Percentiles rank a stretch among this genome's conserved stretches.
Evolutionary conservation across 495 filamentous ascomycete species (phyloP).

Genomic region (Penicillium waksmanii): DNA sequence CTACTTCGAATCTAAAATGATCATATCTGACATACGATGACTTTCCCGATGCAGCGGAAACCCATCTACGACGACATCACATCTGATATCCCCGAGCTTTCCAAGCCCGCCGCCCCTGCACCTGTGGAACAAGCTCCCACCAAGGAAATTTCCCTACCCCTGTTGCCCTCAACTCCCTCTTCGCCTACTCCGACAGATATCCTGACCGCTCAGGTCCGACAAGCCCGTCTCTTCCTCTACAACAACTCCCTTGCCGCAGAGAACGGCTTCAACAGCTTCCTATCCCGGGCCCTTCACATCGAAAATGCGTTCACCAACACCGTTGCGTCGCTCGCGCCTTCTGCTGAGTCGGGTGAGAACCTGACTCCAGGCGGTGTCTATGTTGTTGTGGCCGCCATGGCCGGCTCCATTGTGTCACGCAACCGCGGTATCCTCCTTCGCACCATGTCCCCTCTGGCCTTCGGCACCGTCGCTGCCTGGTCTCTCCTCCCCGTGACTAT

Average conservation of each 20-base stretch:
- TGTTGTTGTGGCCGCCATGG: conserved; percentile 89
- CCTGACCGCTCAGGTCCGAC: conserved; percentile 79
- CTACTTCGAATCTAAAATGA: background rate
- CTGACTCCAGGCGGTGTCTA: conserved; percentile 86
- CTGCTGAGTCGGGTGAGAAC: conserved; percentile 77
- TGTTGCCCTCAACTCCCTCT: conserved; percentile 37
- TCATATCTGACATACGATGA: conserved; percentile 27
- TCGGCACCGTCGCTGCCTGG: conserved; percentile 76
- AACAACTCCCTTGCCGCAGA: conserved; percentile 69
- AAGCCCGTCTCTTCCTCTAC: conserved; percentile 81
- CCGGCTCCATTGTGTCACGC: conserved; percentile 82
- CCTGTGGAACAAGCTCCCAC: conserved; percentile 16
- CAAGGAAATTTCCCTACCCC: conserved; percentile 25
- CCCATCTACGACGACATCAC: conserved; percentile 83
- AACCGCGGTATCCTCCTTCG: conserved; percentile 84
- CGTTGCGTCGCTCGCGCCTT: conserved; percentile 81
- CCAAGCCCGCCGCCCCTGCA: conserved; percentile 39
- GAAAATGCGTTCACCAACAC: conserved; percentile 82
- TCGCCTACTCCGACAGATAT: conserved; percentile 87
- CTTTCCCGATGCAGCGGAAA: conserved; percentile 61
- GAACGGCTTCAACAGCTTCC: conserved; percentile 73
- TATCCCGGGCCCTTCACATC: conserved; percentile 73
- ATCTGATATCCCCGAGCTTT: conserved; percentile 42
- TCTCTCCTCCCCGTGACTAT: conserved; percentile 76
- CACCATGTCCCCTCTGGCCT: conserved; percentile 66